These are phyloP conservation scores for Akanthomyces muscarius DNA, from an alignment of 2,329 filamentous ascomycete species.

Conservation along the genomic window DNA sequence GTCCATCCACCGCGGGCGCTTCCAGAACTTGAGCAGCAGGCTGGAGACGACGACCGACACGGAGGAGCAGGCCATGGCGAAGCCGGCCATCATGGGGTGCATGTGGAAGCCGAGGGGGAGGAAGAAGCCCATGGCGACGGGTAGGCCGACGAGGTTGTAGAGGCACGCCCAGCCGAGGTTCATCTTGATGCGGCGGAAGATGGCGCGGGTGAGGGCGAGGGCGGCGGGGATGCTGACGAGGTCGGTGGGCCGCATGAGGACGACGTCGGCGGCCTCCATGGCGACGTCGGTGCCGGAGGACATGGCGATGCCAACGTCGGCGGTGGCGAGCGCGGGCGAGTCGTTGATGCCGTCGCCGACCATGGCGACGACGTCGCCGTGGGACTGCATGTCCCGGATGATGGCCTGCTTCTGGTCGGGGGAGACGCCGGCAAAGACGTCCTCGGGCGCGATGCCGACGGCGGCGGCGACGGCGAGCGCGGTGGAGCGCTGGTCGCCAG, in stretches of 20 bases:
- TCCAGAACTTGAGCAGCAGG: conserved; percentile 83
- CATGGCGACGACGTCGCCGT: conserved; percentile 84
- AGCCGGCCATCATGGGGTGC: conserved; percentile 90
- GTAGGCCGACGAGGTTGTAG: conserved; percentile 88
- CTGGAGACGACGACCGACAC: conserved; percentile 86
- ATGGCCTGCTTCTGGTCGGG: conserved; percentile 90
- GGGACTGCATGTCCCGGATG: conserved; percentile 68
- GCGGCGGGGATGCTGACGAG: conserved; percentile 89
- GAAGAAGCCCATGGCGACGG: conserved; percentile 96
- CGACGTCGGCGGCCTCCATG: conserved; percentile 94
- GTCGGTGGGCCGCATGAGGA: conserved; percentile 89
- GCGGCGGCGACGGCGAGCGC: conserved; percentile 77
- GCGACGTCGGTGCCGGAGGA: conserved; percentile 91
- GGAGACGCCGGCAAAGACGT: conserved; percentile 83
- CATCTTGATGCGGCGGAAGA: conserved; percentile 89
- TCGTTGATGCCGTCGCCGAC: conserved; percentile 99
- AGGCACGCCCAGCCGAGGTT: conserved; percentile 90
- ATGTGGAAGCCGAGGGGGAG: conserved; percentile 82
- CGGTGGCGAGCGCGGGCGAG: conserved; percentile 88
- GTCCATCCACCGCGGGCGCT: conserved; percentile 80
- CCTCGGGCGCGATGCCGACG: conserved; percentile 71
- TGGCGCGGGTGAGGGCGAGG: conserved; percentile 73
- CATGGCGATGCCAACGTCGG: conserved; percentile 90
- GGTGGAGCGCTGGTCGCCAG: conserved; percentile 82
- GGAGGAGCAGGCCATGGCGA: conserved; percentile 87